Evolutionary conservation across 2,329 filamentous ascomycete species (phyloP), one percentile per base, ranked within the genome.

Genomic region (Ploettnerulaceae sp.): DNA sequence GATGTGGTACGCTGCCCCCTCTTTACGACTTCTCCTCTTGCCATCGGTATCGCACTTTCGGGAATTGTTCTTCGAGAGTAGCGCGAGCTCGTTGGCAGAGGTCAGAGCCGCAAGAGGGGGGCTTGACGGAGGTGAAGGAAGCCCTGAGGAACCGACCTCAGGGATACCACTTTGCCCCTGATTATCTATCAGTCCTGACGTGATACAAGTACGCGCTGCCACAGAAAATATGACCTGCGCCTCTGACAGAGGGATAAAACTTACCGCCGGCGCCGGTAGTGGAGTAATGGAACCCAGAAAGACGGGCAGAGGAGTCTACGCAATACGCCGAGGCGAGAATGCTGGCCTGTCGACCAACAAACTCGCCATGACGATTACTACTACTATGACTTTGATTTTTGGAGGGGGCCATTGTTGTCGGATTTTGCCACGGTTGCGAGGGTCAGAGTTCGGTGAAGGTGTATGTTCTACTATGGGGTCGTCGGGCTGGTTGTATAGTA

Each of bases 1-100:
- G 79, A 95, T 95, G 75, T 84, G 83, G 73, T 87, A 82, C 86
- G 88, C 82, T 84, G 89, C 89, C 89, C 89, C 89, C 86, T 86
- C 86, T 84, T 77, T 77, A 66, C 78, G 74, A 67, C 71, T 66
- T 67, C 59, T 61, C 37, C 47, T 57, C 45, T 36, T 59, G 48
- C 57, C 56, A 57, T 60, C 52, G 49, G 64, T 67, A 50, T 64
- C 61, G 51, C 55, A 55, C 54, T 58, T 57, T 33, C 49, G 40
- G 29, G 39, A 33, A 35, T 26, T 32, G 59, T 64, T 70, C 63
- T 81, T 82, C 58, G 76, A 75, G 56, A 78, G 71, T 65, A 83
- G 71, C 55, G 79, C 76, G 68, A 82, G 76, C 72, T 84, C 76
- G 71, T 82, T 79, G 66, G 77, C 75, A 66, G 79, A 74, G 65